phyloP scores from a whole-genome alignment of 768 basidiomycete species.

The Suillus placidus region DNA sequence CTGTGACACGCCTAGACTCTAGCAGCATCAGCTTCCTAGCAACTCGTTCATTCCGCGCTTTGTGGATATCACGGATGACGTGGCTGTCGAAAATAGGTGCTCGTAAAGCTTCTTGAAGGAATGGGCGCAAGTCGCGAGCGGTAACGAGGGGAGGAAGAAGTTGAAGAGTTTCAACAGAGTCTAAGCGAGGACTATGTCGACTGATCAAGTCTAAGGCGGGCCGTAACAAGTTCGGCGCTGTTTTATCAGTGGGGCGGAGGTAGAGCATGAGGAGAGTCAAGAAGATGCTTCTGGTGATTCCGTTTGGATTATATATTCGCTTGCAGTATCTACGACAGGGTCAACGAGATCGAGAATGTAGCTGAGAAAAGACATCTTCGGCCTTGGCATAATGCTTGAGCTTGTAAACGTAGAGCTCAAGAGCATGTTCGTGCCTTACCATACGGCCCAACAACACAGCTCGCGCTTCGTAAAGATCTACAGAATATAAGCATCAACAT shows the following conservation, averaged over 20 bases:
- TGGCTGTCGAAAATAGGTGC: constrained; percentile 68
- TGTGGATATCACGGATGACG: constrained; percentile 69
- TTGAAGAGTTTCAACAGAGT: constrained; percentile 79
- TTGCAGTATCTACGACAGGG: constrained; percentile 77
- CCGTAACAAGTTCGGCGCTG: constrained; percentile 58
- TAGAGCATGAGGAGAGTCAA: constrained; percentile 86
- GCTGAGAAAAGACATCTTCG: constrained; percentile 55
- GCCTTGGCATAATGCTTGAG: constrained; percentile 84
- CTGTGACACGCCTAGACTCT: constrained; percentile 82
- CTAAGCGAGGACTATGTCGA: constrained; percentile 79
- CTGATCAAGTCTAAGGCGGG: constrained; percentile 91
- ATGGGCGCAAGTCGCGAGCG: constrained; percentile 75
- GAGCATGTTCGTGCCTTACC: constrained; percentile 88
- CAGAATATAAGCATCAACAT: background rate
- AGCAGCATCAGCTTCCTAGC: constrained; percentile 72
- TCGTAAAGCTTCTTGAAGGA: constrained; percentile 72
- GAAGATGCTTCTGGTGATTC: constrained; percentile 68
- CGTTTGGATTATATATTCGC: constrained; percentile 64
- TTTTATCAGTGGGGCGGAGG: constrained; percentile 66
- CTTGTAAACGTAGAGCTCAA: constrained; percentile 93
- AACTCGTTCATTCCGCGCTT: constrained; percentile 78
- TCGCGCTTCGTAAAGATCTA: constrained; percentile 88
- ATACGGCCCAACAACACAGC: constrained; percentile 90
- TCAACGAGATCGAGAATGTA: constrained; percentile 2
- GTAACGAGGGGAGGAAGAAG: constrained; percentile 90